phyloP scores from a whole-genome alignment of 2,329 filamentous ascomycete genomes.

The Calonectria ilicicola region DNA sequence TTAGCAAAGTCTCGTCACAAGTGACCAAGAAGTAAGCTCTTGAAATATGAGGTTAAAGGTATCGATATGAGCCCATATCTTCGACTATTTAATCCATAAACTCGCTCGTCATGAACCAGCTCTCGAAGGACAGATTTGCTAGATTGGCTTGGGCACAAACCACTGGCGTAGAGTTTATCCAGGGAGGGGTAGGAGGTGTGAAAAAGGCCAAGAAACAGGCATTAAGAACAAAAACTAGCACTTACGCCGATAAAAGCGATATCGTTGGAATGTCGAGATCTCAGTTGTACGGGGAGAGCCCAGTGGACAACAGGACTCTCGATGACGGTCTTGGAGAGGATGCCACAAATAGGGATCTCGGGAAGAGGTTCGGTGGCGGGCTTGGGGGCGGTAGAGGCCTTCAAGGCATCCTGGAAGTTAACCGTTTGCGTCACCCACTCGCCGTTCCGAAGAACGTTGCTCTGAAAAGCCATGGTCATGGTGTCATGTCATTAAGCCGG shows the following conservation, averaged over 20 bases:
- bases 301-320: conserved; percentile 80
- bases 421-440: conserved; percentile 69
- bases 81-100: background rate
- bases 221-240: conserved; percentile 40
- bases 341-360: conserved; percentile 69
- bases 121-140: background rate
- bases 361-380: conserved; percentile 45
- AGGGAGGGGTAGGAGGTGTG: background rate
- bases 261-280: conserved; percentile 79
- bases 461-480: conserved; percentile 61
- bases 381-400: conserved; percentile 50
- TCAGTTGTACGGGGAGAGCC: conserved; percentile 83
- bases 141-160: background rate
- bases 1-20: conserved; percentile 23
- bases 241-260: conserved; percentile 86
- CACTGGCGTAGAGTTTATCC: background rate
- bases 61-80: background rate
- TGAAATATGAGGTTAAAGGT: background rate
- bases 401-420: conserved; percentile 56
- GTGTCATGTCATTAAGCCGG: conserved; percentile 36
- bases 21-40: no score
- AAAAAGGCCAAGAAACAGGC: background rate
- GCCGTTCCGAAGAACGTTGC: conserved; percentile 65
- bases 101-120: no score
- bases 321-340: conserved; percentile 83